These are phyloP conservation scores for Penicillium fimorum DNA, from an alignment of 495 filamentous ascomycete genomes.

Conservation along the genomic window DNA sequence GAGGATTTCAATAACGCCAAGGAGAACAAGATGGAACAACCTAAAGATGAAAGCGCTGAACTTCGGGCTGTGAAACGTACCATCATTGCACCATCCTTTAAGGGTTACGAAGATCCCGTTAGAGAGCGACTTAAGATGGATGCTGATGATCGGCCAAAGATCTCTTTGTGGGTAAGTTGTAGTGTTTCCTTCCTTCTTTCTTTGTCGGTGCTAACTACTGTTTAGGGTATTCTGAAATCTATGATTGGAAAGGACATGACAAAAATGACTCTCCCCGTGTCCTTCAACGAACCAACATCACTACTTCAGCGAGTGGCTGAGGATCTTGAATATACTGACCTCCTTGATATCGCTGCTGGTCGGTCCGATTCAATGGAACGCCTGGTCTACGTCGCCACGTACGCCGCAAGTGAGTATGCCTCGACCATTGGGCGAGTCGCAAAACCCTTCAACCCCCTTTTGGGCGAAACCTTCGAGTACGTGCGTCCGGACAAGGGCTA, in stretches of 20 bases:
- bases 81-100: slow-evolving; percentile 74
- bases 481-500: slow-evolving; percentile 93
- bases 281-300: slow-evolving; percentile 98
- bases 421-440: slow-evolving; percentile 95
- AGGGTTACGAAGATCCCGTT: slow-evolving; percentile 85
- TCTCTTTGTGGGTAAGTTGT: slow-evolving; percentile 85
- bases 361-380: slow-evolving; percentile 84
- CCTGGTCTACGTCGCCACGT: slow-evolving; percentile 93
- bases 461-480: slow-evolving; percentile 98
- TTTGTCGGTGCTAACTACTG: slow-evolving; percentile 19
- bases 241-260: slow-evolving; percentile 99
- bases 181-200: neutral
- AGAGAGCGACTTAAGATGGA: slow-evolving; percentile 81
- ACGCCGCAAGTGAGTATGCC: slow-evolving; percentile 93
- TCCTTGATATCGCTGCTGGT: slow-evolving; percentile 86
- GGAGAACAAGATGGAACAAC: slow-evolving; percentile 44
- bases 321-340: slow-evolving; percentile 95
- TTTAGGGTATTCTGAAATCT: slow-evolving; percentile 92
- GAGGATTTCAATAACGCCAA: slow-evolving; percentile 51
- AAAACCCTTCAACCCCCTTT: slow-evolving; percentile 94
- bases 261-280: slow-evolving; percentile 97
- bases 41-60: slow-evolving; percentile 45
- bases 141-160: slow-evolving; percentile 86
- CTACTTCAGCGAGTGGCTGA: slow-evolving; percentile 94
- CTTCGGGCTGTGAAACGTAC: slow-evolving; percentile 47